Evolutionary conservation across 2,329 filamentous ascomycete species (phyloP).

Genomic region (Parastagonospora avenae): DNA sequence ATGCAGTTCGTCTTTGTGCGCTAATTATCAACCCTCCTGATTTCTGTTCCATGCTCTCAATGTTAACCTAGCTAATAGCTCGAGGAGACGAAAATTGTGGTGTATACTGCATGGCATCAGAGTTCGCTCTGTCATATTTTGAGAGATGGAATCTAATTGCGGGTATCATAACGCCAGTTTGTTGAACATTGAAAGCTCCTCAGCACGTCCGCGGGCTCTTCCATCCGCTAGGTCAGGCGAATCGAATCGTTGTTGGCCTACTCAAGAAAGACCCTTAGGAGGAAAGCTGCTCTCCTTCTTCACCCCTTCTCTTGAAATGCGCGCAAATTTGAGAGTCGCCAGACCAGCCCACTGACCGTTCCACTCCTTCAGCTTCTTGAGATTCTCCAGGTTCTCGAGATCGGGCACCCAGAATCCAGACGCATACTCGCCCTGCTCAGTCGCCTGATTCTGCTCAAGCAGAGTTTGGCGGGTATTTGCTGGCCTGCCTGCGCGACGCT

Average conservation of each 20-base stretch:
- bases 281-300: conserved; percentile 78
- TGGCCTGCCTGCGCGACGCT: conserved; percentile 78
- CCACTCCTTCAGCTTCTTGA: conserved; percentile 72
- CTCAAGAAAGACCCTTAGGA: conserved; percentile 57
- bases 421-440: conserved; percentile 78
- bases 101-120: too few relatives aligned
- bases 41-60: too few relatives aligned
- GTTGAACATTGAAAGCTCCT: background rate
- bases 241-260: background rate
- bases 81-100: too few relatives aligned
- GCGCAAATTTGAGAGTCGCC: conserved; percentile 75
- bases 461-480: conserved; percentile 77
- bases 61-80: too few relatives aligned
- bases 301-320: conserved; percentile 69
- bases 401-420: conserved; percentile 89
- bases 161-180: background rate
- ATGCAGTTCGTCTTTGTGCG: too few relatives aligned
- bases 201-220: too few relatives aligned
- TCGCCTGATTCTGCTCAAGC: conserved; percentile 71
- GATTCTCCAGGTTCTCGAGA: conserved; percentile 68
- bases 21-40: too few relatives aligned
- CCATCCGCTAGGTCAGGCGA: background rate
- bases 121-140: too few relatives aligned
- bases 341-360: conserved; percentile 84
- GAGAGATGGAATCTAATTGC: background rate